phyloP scores from a whole-genome alignment of 2,329 filamentous ascomycete genomes.

The Curvularia sp. region DNA sequence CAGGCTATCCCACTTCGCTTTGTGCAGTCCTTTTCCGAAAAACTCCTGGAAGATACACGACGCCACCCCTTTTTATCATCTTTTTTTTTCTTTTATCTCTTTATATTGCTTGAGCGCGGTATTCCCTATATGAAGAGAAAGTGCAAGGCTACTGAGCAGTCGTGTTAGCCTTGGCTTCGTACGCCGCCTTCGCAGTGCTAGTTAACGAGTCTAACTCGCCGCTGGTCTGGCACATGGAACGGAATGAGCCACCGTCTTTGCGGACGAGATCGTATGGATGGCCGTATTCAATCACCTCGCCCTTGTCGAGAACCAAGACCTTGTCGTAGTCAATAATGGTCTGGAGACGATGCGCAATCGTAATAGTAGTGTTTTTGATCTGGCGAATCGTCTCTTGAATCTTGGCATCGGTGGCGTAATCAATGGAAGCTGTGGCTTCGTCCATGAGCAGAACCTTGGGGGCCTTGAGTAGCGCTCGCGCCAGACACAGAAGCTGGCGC shows the following conservation, averaged over 20 bases:
- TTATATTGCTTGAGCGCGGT: background rate
- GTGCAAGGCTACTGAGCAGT: background rate
- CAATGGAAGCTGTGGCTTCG: conserved; percentile 95
- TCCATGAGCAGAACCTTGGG: conserved; percentile 98
- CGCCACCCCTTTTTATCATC: background rate
- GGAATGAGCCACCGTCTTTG: conserved; percentile 71
- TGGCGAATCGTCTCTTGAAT: conserved; percentile 98
- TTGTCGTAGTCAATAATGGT: conserved; percentile 99
- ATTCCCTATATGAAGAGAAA: background rate
- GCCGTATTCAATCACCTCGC: conserved; percentile 85
- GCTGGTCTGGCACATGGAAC: conserved; percentile 72
- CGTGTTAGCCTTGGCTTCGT: conserved; percentile 22
- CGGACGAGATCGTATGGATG: conserved; percentile 77
- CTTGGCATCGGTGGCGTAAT: conserved; percentile 93
- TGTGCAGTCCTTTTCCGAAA: background rate
- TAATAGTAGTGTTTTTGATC: conserved; percentile 89
- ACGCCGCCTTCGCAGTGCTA: conserved; percentile 63
- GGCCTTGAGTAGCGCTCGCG: conserved; percentile 87
- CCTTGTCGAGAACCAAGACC: conserved; percentile 91
- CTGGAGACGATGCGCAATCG: conserved; percentile 92
- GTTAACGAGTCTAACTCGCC: conserved; percentile 64
- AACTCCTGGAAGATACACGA: background rate
- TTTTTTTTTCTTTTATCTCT: background rate
- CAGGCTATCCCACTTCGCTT: background rate
- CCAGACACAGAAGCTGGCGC: conserved; percentile 90